These are phyloP conservation scores for Globisporangium abappressorium DNA, from an alignment of 352 stramenopile genomes.

Conservation along the genomic window DNA sequence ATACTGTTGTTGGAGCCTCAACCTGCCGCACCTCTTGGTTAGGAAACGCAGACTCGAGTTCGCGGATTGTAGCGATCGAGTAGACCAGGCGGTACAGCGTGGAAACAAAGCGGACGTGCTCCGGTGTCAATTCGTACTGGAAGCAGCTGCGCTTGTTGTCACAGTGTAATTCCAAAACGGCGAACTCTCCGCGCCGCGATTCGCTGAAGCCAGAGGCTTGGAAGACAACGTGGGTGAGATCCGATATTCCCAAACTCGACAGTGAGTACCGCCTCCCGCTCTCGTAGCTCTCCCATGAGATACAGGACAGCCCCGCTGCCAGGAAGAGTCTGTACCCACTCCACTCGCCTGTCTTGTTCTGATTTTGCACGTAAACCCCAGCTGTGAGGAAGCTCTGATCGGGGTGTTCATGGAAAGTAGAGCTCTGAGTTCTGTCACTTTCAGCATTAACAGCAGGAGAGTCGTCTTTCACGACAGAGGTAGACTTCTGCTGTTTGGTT, in stretches of 20 bases:
- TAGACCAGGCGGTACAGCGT: neutral
- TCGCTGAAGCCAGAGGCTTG: constrained; percentile 9
- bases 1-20: neutral
- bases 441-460: neutral
- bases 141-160: constrained; percentile 14
- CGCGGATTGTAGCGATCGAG: constrained; percentile 1
- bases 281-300: constrained; percentile 16
- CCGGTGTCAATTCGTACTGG: constrained; percentile 11
- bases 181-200: constrained; percentile 2
- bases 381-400: constrained; percentile 4
- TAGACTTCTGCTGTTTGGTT: neutral
- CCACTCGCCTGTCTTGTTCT: constrained; percentile 12
- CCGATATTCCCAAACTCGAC: constrained; percentile 17
- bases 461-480: neutral
- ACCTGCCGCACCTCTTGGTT: neutral
- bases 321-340: constrained; percentile 10
- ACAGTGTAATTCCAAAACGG: constrained; percentile 11
- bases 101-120: constrained; percentile 10
- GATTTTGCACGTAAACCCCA: constrained; percentile 12
- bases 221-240: constrained; percentile 15
- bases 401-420: neutral
- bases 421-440: neutral
- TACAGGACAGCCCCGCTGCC: neutral
- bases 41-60: neutral
- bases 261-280: constrained; percentile 13